Evolutionary conservation across 352 stramenopile species (phyloP), one percentile per base, ranked within the genome.

Genomic region (Phytophthora brassicae): DNA sequence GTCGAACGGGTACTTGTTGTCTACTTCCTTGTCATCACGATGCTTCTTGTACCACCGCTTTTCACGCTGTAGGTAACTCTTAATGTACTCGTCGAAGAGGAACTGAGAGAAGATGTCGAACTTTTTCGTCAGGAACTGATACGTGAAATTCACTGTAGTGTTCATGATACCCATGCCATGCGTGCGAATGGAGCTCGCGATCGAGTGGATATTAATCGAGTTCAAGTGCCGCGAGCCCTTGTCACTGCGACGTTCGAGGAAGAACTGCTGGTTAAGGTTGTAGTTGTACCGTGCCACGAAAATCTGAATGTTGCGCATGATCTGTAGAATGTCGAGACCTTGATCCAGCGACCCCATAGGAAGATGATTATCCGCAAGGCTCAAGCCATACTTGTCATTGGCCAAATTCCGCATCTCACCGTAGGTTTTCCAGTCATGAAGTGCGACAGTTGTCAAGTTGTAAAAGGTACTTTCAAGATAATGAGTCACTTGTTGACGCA

Each of bases 341-440:
- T 95, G 84, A 60, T 98, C 92, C 7, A 98, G 70, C 22, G 78
- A 95, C 4, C 93, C 94, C 89, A 98, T 97, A 0, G 95, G 95
- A 51, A 98, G 72, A 60, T 90, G 86, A 52, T 97, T 96, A 60
- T 98, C 94, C 13, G 83, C 74, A 11, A 98, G 66, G 38, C 85
- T 82, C 19, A 98, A 69, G 17, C 91, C 88, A 57, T 96, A 98
- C 70, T 96, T 97, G 72, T 97, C 89, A 52, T 94, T 90, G 19
- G 93, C 94, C 9, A 98, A 73, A 28, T 93, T 94, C 17, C 89
- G 89, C 92, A 98, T 98, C 48, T 98, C 92, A 6, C 86, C 84
- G 52, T 95, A 98, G 16, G 90, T 97, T 64, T 95, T 97, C 88
- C 92, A 98, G 67, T 98, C 95, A 62, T 98, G 92, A n/a, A 98